Evolutionary conservation across 2,329 filamentous ascomycete genomes (phyloP).

Genomic region (Xylaria hypoxylon): DNA sequence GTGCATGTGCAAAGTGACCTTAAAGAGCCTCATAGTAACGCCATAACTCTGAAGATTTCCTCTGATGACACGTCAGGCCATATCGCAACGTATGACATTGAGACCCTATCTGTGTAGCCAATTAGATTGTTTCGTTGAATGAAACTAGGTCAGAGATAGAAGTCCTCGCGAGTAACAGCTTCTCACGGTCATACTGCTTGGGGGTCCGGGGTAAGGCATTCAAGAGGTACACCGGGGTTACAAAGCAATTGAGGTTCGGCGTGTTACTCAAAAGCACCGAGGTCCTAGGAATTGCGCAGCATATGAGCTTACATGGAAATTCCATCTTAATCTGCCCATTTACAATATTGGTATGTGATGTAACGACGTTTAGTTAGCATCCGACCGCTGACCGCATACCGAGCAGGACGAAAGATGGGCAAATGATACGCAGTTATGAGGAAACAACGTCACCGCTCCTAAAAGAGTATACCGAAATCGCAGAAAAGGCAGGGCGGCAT

Average conservation of each 20-base stretch:
- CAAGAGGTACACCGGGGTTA: slow-evolving; percentile 5
- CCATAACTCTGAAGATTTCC: not conserved
- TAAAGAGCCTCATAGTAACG: not conserved
- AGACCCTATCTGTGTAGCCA: not conserved
- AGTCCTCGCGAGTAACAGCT: not conserved
- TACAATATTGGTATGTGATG: not conserved
- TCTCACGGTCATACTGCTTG: slow-evolving; percentile 8
- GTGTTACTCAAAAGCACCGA: slow-evolving; percentile 7
- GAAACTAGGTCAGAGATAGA: not conserved
- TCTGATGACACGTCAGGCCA: no score
- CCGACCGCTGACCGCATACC: not conserved
- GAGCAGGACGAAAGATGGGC: slow-evolving; percentile 6
- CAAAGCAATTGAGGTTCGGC: slow-evolving; percentile 1
- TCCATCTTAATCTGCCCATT: slow-evolving; percentile 1
- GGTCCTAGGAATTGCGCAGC: slow-evolving; percentile 10
- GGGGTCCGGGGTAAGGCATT: slow-evolving; percentile 12
- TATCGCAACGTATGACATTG: not conserved
- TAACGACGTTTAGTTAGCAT: not conserved
- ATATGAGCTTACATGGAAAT: slow-evolving; percentile 5
- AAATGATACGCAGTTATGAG: not conserved
- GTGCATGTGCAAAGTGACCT: not conserved
- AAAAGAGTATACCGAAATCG: slow-evolving; percentile 22
- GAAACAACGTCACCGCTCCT: not conserved
- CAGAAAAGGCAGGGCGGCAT: slow-evolving; percentile 11
- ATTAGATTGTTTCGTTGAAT: not conserved